A percentile compares a stretch with the other conserved stretches of the same genome.
phyloP scores from a whole-genome alignment of 129 eudicot genomes.

The Escallonia herrerae region DNA sequence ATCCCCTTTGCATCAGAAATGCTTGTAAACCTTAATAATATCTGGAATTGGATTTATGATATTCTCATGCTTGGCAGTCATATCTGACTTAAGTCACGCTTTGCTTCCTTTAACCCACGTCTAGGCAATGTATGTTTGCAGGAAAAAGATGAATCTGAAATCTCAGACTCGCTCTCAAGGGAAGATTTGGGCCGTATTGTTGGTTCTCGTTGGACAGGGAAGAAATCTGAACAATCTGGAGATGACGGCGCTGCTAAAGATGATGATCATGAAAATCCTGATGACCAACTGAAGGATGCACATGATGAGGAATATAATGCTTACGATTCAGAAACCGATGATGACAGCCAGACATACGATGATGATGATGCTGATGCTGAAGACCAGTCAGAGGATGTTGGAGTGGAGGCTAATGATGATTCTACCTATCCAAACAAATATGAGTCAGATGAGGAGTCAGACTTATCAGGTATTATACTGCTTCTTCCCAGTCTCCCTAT shows the following conservation, averaged over 20 bases:
- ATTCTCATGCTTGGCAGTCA: too few species aligned
- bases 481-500: constrained; percentile 3
- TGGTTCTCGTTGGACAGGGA: constrained; percentile 98
- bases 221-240: constrained; percentile 44
- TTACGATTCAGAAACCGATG: constrained; percentile 72
- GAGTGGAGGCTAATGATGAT: constrained; percentile 39
- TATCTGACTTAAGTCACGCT: background rate
- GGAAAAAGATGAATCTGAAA: constrained; percentile 42
- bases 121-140: constrained; percentile 19
- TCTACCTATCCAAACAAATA: constrained; percentile 47
- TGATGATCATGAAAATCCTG: constrained; percentile 31
- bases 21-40: too few species aligned
- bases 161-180: constrained; percentile 54
- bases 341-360: constrained; percentile 44
- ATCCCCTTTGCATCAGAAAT: too few species aligned
- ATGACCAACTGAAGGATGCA: constrained; percentile 37
- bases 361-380: constrained; percentile 48
- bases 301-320: constrained; percentile 57
- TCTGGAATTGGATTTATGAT: too few species aligned
- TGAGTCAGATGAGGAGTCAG: constrained; percentile 69
- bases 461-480: constrained; percentile 49
- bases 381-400: constrained; percentile 37
- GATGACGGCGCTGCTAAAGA: constrained; percentile 31
- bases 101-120: background rate
- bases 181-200: constrained; percentile 90